phyloP scores from a whole-genome alignment of 2,329 filamentous ascomycete species.

The Arthrobotrys sinensis region DNA sequence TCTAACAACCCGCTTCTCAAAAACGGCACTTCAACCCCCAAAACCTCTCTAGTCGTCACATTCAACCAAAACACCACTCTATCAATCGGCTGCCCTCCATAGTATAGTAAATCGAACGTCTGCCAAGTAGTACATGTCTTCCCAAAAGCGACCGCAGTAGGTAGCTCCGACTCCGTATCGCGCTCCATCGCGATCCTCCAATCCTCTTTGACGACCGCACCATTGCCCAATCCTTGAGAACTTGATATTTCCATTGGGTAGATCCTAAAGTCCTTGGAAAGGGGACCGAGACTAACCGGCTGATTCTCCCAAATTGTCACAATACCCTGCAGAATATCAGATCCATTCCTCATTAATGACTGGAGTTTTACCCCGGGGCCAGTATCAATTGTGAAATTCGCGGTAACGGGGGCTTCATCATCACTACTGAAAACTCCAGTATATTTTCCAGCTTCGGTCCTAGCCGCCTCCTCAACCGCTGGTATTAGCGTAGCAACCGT shows the following conservation, averaged over 20 bases:
- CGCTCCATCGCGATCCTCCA: conserved; percentile 60
- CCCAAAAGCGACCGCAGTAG: conserved; percentile 33
- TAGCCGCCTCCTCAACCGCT: conserved; percentile 48
- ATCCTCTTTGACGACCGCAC: conserved; percentile 42
- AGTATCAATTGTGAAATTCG: conserved; percentile 48
- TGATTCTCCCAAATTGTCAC: conserved; percentile 9
- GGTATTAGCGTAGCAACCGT: conserved; percentile 50
- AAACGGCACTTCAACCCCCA: conserved; percentile 35
- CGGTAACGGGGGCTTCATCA: conserved; percentile 11
- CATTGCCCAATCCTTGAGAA: background rate
- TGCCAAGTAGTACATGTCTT: conserved; percentile 47
- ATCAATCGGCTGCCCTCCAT: conserved; percentile 52
- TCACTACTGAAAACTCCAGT: conserved; percentile 30
- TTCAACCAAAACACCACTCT: conserved; percentile 59
- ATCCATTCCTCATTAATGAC: conserved; percentile 50
- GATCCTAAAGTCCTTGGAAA: conserved; percentile 54
- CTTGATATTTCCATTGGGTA: conserved; percentile 56
- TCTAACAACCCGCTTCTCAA: conserved; percentile 30
- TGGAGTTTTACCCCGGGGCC: conserved; percentile 51
- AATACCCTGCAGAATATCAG: conserved; percentile 39
- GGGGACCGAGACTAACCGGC: conserved; percentile 8
- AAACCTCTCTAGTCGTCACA: conserved; percentile 28
- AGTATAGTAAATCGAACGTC: conserved; percentile 48
- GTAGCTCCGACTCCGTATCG: conserved; percentile 31
- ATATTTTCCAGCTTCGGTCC: conserved; percentile 45